Evolutionary conservation across 2,329 filamentous ascomycete species (phyloP), one percentile per base, ranked within the genome.

Genomic region (Fusarium pininemorale): DNA sequence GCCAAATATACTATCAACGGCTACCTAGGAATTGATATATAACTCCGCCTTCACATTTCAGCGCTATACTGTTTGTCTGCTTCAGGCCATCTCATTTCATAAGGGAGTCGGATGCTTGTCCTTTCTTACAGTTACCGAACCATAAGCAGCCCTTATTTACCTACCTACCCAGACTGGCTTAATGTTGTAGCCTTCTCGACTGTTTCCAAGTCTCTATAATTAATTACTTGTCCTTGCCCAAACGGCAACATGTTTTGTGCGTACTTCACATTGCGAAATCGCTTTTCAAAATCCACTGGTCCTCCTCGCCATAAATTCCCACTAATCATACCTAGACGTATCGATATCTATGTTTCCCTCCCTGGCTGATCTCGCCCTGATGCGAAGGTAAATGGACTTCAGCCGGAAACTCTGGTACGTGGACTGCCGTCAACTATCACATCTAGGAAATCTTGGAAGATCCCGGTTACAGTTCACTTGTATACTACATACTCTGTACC

Each of bases 371-470:
- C 15, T 47, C 32, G 35, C 48, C 32, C 32, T 63, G 39, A 45
- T 42, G 48, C 30, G 41, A 42, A 37, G 28, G 38, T n/a, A 30
- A 42, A 37, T 35, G 38, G 30, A 47, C 62, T 55, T 58, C 47
- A 55, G 51, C 45, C 48, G 37, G 61, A 63, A 72, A 72, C 69
- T 60, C 63, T 69, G 63, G 53, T 66, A 69, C 73, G 50, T 56
- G 69, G 66, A 75, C 63, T 48, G 60, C 72, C 69, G 65, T 75
- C 57, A 26, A 38, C 20, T 22, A 28, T 38, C 16, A 35, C 16
- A 24, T 35, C 16, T 35, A 24, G 16, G 22, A 35, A 24, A 24
- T 24, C 22, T 20, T 10, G 48, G 30, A 51, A 51, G n/a, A 51
- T 35, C 30, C 48, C 12, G n/a, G 30, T 24, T 24, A n/a, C 47